Base-by-base conservation (phyloP, 169 alveolate genomes). In the Plasmodium adleri region DNA sequence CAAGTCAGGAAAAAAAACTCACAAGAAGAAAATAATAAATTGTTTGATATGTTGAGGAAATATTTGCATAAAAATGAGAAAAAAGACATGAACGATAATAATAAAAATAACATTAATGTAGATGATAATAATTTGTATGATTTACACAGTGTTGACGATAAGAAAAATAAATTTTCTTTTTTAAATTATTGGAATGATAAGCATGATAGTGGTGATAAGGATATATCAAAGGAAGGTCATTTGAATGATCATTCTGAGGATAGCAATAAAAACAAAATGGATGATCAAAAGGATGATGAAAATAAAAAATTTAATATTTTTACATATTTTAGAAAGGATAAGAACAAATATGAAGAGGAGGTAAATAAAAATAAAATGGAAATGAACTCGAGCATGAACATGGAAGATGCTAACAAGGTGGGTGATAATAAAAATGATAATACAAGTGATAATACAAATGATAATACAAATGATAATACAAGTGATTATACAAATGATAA, bases 291-390 rank as follows among this genome's bases (percentile, higher is more conserved):
- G 20, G 12, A 52, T 39, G 47, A 39, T 5, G 22, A 52, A 0
- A 52, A 52, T 52, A 52, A 15, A n/a, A n/a, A n/a, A n/a, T 15
- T 52, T 52, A 52, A 52, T 52, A 52, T 52, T 52, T 52, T 52
- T 39, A 39, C 7, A 9, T 39, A 39, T 39, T 39, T 39, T 39
- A 12, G 20, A 54, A 54, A 54, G 62, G 10, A 54, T 15, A 17
- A 49, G 58, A 49, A n/a, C 9, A 54, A 54, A 54, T 10, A 54
- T 54, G 62, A 54, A 1, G 20, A 54, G 6, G 24, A 54, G 1
- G 0, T 3, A 6, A 17, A 54, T 54, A 17, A 54, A 54, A 17
- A 13, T n/a, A 54, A 54, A 54, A 54, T 0, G 20, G 62, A 17
- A 17, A 54, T n/a, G 10, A 54, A 17, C 3, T 3, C 7, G 59